Conservation (phyloP, 148 eudicot genomes). For the Cornus florida region DNA sequence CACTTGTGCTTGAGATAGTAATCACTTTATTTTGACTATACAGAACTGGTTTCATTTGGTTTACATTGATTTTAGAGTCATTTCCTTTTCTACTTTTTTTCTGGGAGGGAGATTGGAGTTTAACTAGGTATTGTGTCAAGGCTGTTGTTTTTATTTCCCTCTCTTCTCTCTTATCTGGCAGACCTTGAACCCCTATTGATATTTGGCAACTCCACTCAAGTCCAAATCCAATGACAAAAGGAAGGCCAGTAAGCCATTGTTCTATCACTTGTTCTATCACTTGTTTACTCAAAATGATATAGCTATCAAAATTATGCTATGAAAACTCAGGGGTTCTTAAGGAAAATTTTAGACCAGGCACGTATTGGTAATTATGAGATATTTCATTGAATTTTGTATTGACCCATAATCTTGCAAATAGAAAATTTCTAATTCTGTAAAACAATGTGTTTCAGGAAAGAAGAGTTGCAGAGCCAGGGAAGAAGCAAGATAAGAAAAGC, state of each 20-base stretch:
- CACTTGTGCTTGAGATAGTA: not conserved
- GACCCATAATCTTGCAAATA: not conserved
- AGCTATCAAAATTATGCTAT: not conserved
- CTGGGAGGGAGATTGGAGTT: not conserved
- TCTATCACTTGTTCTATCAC: not conserved
- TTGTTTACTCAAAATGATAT: no score
- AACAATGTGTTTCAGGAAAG: conserved; percentile 28
- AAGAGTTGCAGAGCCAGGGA: conserved; percentile 15
- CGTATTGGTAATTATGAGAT: not conserved
- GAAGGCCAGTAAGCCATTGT: not conserved
- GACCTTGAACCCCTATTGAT: no score
- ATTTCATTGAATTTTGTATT: not conserved
- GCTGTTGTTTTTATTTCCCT: not conserved
- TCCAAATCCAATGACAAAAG: no score
- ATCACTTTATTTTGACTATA: no score
- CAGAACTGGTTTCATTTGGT: not conserved
- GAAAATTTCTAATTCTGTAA: not conserved
- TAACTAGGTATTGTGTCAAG: not conserved
- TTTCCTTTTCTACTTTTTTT: no score
- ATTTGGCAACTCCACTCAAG: no score
- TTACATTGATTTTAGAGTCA: not conserved
- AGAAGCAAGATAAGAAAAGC: conserved; percentile 15
- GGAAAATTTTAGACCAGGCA: not conserved
- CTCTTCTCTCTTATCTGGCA: no score
- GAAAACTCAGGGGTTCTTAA: not conserved